Percentiles rank a stretch among this genome's conserved stretches.
These are phyloP conservation scores for Aspergillus bridgeri DNA, from an alignment of 495 filamentous ascomycete species.

Conservation along the genomic window DNA sequence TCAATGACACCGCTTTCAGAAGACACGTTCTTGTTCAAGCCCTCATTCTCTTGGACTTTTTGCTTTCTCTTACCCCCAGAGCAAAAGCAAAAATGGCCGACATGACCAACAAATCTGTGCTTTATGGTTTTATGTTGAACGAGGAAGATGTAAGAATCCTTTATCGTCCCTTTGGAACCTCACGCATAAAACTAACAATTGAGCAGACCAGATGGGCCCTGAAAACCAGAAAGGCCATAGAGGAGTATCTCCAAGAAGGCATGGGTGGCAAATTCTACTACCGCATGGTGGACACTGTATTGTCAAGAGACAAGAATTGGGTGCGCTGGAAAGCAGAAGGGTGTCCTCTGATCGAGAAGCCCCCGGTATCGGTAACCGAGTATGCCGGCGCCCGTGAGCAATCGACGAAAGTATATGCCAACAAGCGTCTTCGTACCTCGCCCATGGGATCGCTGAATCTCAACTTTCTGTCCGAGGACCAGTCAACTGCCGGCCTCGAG, in stretches of 20 bases:
- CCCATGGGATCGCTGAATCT: conserved; percentile 71
- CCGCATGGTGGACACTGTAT: conserved; percentile 91
- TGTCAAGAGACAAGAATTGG: conserved; percentile 96
- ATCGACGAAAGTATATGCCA: conserved; percentile 60
- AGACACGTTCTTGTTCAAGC: conserved; percentile 92
- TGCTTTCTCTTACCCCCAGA: conserved; percentile 80
- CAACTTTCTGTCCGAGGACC: conserved; percentile 68
- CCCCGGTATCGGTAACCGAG: conserved; percentile 60
- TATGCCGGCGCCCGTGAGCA: conserved; percentile 63
- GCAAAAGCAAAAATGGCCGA: conserved; percentile 72
- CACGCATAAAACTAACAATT: conserved; percentile 26
- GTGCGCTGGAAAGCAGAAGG: conserved; percentile 95
- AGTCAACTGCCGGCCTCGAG: conserved; percentile 50
- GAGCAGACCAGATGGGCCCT: conserved; percentile 67
- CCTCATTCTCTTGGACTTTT: conserved; percentile 88
- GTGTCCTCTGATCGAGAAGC: conserved; percentile 78
- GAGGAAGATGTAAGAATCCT: conserved; percentile 70
- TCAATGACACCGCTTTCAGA: conserved; percentile 90
- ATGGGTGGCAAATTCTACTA: conserved; percentile 79
- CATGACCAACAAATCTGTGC: conserved; percentile 79
- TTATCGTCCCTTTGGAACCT: background rate
- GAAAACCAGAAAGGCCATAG: conserved; percentile 68
- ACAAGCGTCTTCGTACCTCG: conserved; percentile 60
- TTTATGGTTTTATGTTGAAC: conserved; percentile 69
- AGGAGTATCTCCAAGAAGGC: conserved; percentile 72